Conservation (phyloP, 2,329 filamentous ascomycete genomes). For the Hypoxylon sp. region DNA sequence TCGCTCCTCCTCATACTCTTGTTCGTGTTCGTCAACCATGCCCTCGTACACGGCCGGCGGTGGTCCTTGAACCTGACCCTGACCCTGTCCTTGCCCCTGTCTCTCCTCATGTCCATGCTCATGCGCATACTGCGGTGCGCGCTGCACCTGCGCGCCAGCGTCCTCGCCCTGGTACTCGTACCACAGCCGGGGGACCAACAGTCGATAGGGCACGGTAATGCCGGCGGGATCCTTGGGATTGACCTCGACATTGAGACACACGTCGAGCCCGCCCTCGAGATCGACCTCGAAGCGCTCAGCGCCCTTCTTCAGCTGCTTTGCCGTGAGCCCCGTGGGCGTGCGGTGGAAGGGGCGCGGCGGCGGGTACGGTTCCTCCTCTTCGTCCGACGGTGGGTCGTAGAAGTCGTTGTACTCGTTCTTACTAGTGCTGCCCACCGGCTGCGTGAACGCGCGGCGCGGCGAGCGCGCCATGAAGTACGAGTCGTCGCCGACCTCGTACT, state of each 20-base stretch:
- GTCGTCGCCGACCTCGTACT: conserved; percentile 71
- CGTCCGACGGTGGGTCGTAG: conserved; percentile 22
- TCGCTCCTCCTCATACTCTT: conserved; percentile 9
- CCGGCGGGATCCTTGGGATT: conserved; percentile 88
- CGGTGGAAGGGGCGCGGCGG: conserved; percentile 69
- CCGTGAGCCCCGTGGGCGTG: conserved; percentile 77
- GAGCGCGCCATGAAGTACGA: conserved; percentile 67
- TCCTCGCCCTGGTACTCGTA: conserved; percentile 67
- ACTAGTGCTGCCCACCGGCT: conserved; percentile 36
- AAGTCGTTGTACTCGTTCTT: conserved; percentile 30
- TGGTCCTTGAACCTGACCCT: not conserved
- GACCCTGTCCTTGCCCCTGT: not conserved
- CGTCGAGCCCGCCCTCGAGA: conserved; percentile 85
- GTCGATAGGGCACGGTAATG: conserved; percentile 87
- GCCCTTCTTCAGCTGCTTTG: conserved; percentile 71
- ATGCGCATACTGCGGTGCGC: conserved; percentile 11
- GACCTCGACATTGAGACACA: conserved; percentile 91
- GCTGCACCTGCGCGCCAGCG: conserved; percentile 2
- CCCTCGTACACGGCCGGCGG: not conserved
- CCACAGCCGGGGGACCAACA: conserved; percentile 85
- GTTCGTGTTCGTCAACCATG: conserved; percentile 14
- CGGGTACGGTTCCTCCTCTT: conserved; percentile 5
- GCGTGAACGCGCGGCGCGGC: conserved; percentile 50
- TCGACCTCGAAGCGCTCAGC: conserved; percentile 74
- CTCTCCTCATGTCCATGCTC: conserved; percentile 10